phyloP scores from a whole-genome alignment of 2,329 filamentous ascomycete genomes.

The Fusarium palustre region DNA sequence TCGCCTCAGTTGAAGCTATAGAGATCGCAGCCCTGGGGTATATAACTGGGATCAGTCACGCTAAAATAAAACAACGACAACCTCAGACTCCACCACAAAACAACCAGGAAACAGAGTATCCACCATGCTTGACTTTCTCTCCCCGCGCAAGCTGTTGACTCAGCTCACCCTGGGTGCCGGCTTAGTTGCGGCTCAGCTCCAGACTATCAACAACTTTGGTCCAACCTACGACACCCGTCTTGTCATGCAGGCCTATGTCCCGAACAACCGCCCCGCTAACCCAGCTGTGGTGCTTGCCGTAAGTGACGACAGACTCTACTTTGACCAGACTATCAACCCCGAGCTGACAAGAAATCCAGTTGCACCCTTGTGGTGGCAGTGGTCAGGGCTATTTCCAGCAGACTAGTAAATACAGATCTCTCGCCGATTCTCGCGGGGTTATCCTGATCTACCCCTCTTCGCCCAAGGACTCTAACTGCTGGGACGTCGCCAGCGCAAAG shows the following conservation, averaged over 20 bases:
- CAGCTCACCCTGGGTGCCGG: slow-evolving; percentile 13
- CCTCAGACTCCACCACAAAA: background rate
- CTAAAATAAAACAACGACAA: accelerated
- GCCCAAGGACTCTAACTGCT: slow-evolving; percentile 59
- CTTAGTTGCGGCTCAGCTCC: slow-evolving; percentile 24
- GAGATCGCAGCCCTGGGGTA: background rate
- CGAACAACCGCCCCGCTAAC: slow-evolving; percentile 1
- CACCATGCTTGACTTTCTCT: slow-evolving; percentile 10
- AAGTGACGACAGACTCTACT: background rate
- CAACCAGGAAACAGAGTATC: background rate
- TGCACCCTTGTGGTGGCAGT: slow-evolving; percentile 60
- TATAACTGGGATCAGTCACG: background rate
- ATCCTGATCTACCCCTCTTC: slow-evolving; percentile 64
- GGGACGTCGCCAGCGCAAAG: slow-evolving; percentile 67
- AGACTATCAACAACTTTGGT: slow-evolving; percentile 21
- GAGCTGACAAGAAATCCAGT: slow-evolving; percentile 3
- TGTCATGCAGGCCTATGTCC: slow-evolving; percentile 8
- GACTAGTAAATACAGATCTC: slow-evolving; percentile 61
- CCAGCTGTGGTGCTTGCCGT: slow-evolving; percentile 13
- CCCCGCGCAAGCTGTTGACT: slow-evolving; percentile 1
- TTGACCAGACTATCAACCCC: accelerated
- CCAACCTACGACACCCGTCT: slow-evolving; percentile 7
- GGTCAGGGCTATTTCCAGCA: slow-evolving; percentile 63
- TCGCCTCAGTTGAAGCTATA: background rate
- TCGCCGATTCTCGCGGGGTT: slow-evolving; percentile 67